These are phyloP conservation scores for Haplographium delicatum DNA, from an alignment of 495 filamentous ascomycete species.

Conservation along the genomic window DNA sequence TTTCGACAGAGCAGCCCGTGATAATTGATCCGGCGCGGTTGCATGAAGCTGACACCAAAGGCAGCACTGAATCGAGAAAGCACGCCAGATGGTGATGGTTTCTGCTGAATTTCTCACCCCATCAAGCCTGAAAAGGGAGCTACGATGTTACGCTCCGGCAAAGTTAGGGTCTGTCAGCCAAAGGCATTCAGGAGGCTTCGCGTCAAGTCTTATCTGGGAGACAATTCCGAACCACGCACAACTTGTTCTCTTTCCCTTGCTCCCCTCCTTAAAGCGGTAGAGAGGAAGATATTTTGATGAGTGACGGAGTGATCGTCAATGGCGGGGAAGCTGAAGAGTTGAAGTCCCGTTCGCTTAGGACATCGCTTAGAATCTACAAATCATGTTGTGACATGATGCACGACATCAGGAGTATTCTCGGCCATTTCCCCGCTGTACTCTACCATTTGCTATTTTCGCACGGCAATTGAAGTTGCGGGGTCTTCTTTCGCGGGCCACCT, in stretches of 20 bases:
- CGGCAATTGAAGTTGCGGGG: too few relatives aligned
- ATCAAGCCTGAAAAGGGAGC: neutral
- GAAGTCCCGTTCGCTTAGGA: too few relatives aligned
- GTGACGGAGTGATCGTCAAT: too few relatives aligned
- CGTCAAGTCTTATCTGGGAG: conserved; percentile 11
- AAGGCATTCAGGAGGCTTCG: neutral
- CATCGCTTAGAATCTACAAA: too few relatives aligned
- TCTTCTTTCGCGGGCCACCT: neutral
- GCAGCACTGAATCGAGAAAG: neutral
- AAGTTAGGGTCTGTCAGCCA: neutral
- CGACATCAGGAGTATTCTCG: too few relatives aligned
- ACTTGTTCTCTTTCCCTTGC: too few relatives aligned
- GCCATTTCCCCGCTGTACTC: too few relatives aligned
- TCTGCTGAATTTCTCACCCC: neutral
- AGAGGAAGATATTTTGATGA: too few relatives aligned
- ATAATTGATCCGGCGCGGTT: neutral
- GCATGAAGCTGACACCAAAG: neutral
- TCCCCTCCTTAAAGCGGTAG: too few relatives aligned
- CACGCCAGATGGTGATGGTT: neutral
- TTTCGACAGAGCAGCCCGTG: neutral
- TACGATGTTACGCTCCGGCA: neutral
- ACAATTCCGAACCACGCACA: neutral
- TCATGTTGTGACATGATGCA: too few relatives aligned
- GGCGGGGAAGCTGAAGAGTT: too few relatives aligned
- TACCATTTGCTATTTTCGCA: too few relatives aligned